Evolutionary conservation across 179 eudicot species (phyloP).

Genomic region (Carnegiea gigantea): DNA sequence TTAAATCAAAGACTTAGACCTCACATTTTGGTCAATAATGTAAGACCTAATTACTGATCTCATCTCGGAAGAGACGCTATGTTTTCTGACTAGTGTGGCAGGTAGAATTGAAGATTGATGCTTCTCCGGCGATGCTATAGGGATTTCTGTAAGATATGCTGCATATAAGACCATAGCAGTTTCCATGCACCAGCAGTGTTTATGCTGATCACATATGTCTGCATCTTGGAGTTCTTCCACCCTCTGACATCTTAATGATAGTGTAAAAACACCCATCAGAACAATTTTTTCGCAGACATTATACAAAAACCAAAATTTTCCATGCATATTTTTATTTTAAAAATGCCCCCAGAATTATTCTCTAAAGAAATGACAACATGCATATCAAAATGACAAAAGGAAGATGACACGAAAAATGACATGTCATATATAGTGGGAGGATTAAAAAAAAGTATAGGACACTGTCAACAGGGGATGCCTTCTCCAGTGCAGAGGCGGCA

Average conservation of each 20-base stretch:
- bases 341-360: not conserved
- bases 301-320: slow-evolving; percentile 7
- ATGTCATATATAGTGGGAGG: slow-evolving; percentile 2
- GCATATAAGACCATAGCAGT: slow-evolving; percentile 10
- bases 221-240: slow-evolving; percentile 27
- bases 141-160: slow-evolving; percentile 1
- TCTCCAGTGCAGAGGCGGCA: slow-evolving; percentile 23
- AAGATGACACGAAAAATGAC: slow-evolving; percentile 6
- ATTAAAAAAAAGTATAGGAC: slow-evolving; percentile 10
- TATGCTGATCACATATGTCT: not conserved
- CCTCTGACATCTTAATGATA: slow-evolving; percentile 20
- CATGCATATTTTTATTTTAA: slow-evolving; percentile 3
- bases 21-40: not conserved
- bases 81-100: not conserved
- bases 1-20: not conserved
- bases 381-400: not conserved
- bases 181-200: slow-evolving; percentile 16
- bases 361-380: not conserved
- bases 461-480: slow-evolving; percentile 24
- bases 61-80: not conserved
- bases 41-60: not conserved
- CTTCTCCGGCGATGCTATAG: not conserved
- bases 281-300: not conserved
- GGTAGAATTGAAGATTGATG: not conserved
- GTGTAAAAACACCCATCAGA: not conserved